phyloP scores from a whole-genome alignment of 805 yeast species.

The Nakazawaea laoshanensis region DNA sequence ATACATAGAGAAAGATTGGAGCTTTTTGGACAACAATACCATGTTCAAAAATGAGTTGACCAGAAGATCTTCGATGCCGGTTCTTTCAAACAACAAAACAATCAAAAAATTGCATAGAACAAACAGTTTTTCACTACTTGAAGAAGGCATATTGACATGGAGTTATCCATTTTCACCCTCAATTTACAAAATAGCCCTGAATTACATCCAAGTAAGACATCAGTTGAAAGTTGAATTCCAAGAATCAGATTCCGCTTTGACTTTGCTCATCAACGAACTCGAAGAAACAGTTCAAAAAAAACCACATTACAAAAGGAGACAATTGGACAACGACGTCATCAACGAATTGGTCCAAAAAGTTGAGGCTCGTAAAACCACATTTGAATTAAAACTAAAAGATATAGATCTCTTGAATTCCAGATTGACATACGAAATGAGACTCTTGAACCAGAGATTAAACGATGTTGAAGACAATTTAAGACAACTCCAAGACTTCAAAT shows the following conservation, averaged over 20 bases:
- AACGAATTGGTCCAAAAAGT: conserved; percentile 16
- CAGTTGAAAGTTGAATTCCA: too few species aligned
- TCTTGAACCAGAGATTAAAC: conserved; percentile 49
- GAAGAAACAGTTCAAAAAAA: conserved; percentile 6
- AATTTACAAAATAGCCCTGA: conserved; percentile 13
- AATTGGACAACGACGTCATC: conserved; percentile 14
- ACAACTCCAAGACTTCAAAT: conserved; percentile 29
- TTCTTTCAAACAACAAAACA: conserved; percentile 13
- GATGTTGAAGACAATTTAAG: conserved; percentile 55
- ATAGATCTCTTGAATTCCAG: conserved; percentile 49
- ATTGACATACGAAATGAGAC: conserved; percentile 55
- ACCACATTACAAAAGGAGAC: conserved; percentile 11
- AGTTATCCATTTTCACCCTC: conserved; percentile 13
- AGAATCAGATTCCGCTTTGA: too few species aligned
- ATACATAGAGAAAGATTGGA: background rate
- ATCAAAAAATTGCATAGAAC: conserved; percentile 18
- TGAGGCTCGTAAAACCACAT: conserved; percentile 17
- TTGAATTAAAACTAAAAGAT: conserved; percentile 34
- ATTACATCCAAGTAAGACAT: too few species aligned
- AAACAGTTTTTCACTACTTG: conserved; percentile 28
- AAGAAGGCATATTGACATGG: conserved; percentile 14
- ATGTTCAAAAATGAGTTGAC: conserved; percentile 16
- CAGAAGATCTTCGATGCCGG: conserved; percentile 33
- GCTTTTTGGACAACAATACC: conserved; percentile 3
- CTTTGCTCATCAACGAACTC: too few species aligned